These are phyloP conservation scores for Clavaria fumosa DNA, from an alignment of 768 basidiomycete genomes.

Conservation along the genomic window DNA sequence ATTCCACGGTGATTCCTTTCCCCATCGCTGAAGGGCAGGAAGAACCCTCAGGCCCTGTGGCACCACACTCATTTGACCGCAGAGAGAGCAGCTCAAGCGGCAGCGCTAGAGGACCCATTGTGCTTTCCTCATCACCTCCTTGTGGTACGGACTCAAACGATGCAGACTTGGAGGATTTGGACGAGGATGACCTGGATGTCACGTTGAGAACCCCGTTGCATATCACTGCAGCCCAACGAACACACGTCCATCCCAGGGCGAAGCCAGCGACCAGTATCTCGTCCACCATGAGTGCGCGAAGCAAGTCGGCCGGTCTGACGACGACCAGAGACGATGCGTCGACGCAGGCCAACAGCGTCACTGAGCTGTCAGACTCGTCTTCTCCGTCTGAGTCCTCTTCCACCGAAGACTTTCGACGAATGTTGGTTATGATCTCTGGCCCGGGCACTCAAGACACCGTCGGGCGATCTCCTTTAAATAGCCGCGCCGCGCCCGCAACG, in stretches of 20 bases:
- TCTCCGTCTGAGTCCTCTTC: constrained; percentile 11
- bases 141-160: constrained; percentile 7
- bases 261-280: no score
- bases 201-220: not conserved
- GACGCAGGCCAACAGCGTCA: constrained; percentile 24
- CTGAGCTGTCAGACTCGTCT: constrained; percentile 26
- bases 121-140: constrained; percentile 26
- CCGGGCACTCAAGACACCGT: no score
- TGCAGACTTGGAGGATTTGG: constrained; percentile 15
- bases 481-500: no score
- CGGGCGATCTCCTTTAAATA: no score
- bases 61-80: constrained; percentile 45
- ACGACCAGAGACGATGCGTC: constrained; percentile 25
- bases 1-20: constrained; percentile 10
- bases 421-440: no score
- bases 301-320: constrained; percentile 20
- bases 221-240: no score
- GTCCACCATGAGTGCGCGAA: constrained; percentile 6
- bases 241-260: no score
- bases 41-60: constrained; percentile 59
- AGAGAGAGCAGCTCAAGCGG: constrained; percentile 51
- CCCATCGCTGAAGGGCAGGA: constrained; percentile 22
- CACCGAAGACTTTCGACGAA: constrained; percentile 19
- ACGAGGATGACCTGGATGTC: constrained; percentile 15
- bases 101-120: constrained; percentile 12